Conservation (phyloP, 768 basidiomycete species). For the Tylopilus sp. region DNA sequence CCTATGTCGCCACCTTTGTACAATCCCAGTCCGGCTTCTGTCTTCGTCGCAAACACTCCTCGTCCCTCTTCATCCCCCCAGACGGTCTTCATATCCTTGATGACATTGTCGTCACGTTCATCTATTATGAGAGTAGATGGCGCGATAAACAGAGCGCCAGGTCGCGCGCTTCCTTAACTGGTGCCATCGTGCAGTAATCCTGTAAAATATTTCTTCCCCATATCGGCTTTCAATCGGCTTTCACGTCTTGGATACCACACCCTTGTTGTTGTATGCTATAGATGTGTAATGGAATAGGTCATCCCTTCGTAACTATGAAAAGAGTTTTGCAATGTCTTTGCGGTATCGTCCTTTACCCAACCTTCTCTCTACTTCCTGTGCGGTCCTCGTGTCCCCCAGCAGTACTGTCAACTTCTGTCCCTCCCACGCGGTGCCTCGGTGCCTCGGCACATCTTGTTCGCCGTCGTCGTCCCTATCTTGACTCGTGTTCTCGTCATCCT, state of each 20-base stretch:
- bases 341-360: slow-evolving; percentile 16
- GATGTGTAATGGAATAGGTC: background rate
- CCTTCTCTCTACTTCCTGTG: slow-evolving; percentile 11
- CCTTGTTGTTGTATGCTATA: background rate
- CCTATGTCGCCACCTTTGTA: slow-evolving; percentile 30
- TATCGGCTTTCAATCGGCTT: background rate
- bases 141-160: slow-evolving; percentile 20
- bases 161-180: slow-evolving; percentile 8
- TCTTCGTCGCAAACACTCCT: slow-evolving; percentile 12
- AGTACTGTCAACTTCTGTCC: background rate
- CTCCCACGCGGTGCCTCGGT: background rate
- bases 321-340: slow-evolving; percentile 8
- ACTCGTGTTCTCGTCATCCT: background rate
- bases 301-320: background rate
- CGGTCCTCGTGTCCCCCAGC: background rate
- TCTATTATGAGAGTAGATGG: slow-evolving; percentile 34
- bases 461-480: background rate
- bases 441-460: background rate
- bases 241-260: background rate
- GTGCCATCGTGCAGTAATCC: background rate
- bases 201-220: no score
- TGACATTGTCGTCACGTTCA: slow-evolving; percentile 35
- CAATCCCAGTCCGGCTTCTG: slow-evolving; percentile 14
- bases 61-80: slow-evolving; percentile 27
- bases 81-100: slow-evolving; percentile 31